These are phyloP conservation scores for Citrus glauca DNA, from an alignment of 345 rosid species.

Conservation along the genomic window DNA sequence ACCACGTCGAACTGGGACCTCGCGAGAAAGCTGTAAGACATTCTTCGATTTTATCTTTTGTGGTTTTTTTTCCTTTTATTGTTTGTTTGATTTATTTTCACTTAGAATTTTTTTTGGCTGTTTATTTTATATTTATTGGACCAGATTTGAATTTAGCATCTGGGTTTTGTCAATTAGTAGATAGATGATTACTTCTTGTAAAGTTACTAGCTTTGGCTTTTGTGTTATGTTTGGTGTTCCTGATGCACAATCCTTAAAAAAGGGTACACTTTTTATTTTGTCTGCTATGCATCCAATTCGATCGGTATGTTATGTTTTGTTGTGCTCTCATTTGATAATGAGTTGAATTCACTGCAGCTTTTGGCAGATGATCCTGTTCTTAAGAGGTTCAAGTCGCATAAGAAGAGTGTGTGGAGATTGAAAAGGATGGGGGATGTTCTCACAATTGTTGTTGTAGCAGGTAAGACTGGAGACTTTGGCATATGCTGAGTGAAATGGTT, in stretches of 20 bases:
- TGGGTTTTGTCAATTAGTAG: background rate
- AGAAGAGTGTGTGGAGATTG: constrained; percentile 48
- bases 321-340: background rate
- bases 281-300: background rate
- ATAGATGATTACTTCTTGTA: background rate
- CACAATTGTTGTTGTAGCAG: constrained; percentile 79
- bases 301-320: background rate
- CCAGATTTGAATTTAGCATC: background rate
- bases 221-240: background rate
- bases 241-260: background rate
- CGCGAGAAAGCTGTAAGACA: constrained; percentile 90
- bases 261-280: background rate
- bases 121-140: constrained; percentile 1
- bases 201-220: constrained; percentile 3
- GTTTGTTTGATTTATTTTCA: background rate
- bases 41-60: background rate
- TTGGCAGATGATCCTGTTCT: constrained; percentile 75
- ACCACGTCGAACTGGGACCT: constrained; percentile 73
- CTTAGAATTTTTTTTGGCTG: background rate
- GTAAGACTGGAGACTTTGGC: constrained; percentile 22
- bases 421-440: constrained; percentile 82
- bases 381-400: constrained; percentile 71
- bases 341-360: constrained; percentile 45
- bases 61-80: background rate
- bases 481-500: background rate